These are phyloP conservation scores for Sisymbrium irio DNA, from an alignment of 345 rosid species.

Conservation along the genomic window DNA sequence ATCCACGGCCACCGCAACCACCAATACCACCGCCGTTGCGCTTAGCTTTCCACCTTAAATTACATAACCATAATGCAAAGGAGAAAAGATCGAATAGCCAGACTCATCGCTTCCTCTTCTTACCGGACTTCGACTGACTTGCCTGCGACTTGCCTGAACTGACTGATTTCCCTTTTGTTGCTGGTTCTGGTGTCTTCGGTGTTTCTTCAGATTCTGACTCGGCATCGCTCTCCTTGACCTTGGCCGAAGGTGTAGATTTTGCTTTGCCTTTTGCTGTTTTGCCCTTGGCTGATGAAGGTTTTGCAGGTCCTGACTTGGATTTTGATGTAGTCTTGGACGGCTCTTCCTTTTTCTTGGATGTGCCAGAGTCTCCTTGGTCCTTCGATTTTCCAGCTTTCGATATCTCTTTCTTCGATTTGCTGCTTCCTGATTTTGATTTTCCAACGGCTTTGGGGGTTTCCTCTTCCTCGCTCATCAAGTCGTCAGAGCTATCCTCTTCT, in stretches of 20 bases:
- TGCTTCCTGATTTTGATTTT: conserved; percentile 39
- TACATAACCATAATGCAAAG: conserved; percentile 12
- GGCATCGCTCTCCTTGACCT: conserved; percentile 45
- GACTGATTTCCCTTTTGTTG: conserved; percentile 41
- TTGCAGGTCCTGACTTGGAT: conserved; percentile 47
- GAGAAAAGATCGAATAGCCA: conserved; percentile 1
- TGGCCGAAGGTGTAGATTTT: conserved; percentile 46
- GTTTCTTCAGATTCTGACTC: conserved; percentile 54
- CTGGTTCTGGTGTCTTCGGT: conserved; percentile 36
- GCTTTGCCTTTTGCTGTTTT: conserved; percentile 43
- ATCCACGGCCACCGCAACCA: conserved; percentile 4
- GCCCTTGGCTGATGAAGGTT: conserved; percentile 41
- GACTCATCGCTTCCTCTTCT: conserved; percentile 59
- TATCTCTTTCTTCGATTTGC: conserved; percentile 48
- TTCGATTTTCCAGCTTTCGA: conserved; percentile 50
- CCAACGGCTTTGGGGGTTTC: conserved; percentile 37
- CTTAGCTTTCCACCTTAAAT: conserved; percentile 21
- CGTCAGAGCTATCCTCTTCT: conserved; percentile 40
- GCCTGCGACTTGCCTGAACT: conserved; percentile 48
- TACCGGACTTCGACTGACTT: conserved; percentile 51
- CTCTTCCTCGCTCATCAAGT: conserved; percentile 40
- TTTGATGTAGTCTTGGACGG: conserved; percentile 36
- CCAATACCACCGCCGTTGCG: neutral
- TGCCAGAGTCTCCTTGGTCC: conserved; percentile 33
- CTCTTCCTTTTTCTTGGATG: conserved; percentile 38